phyloP scores from a whole-genome alignment of 495 filamentous ascomycete species.

The Penicillium taxi region DNA sequence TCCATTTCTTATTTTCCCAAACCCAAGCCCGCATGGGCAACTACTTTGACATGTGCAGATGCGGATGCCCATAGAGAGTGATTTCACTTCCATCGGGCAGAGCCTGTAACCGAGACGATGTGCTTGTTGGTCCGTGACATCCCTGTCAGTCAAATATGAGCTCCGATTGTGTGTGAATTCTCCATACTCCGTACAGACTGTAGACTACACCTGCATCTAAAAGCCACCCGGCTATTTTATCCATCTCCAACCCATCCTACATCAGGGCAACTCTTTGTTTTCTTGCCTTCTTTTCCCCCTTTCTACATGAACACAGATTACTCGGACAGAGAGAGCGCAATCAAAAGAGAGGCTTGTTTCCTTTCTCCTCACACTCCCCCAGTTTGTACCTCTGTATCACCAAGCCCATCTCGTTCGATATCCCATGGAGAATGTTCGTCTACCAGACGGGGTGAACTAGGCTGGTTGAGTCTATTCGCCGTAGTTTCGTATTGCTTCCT shows the following conservation, averaged over 20 bases:
- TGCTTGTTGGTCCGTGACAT: constrained; percentile 1
- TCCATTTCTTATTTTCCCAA: constrained; percentile 13
- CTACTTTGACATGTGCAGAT: not conserved
- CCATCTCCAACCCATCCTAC: too few species aligned
- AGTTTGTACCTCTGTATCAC: not conserved
- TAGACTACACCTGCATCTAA: too few species aligned
- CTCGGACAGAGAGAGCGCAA: too few species aligned
- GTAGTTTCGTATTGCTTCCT: not conserved
- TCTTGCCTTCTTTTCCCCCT: too few species aligned
- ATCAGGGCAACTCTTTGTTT: too few species aligned
- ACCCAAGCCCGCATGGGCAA: constrained; percentile 10
- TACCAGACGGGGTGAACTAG: constrained; percentile 17
- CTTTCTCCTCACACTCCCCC: not conserved
- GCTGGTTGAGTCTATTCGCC: constrained; percentile 5
- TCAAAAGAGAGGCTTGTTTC: too few species aligned
- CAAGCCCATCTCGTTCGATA: too few species aligned
- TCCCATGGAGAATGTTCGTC: constrained; percentile 14
- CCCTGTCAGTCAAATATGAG: constrained; percentile 4
- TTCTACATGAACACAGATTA: too few species aligned
- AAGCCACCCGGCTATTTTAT: too few species aligned
- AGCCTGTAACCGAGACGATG: not conserved
- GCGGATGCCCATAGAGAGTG: not conserved
- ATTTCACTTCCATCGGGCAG: not conserved
- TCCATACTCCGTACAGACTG: too few species aligned
- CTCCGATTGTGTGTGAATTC: too few species aligned